phyloP scores from a whole-genome alignment of 2,329 filamentous ascomycete species.

The Raffaelea albimanens region DNA sequence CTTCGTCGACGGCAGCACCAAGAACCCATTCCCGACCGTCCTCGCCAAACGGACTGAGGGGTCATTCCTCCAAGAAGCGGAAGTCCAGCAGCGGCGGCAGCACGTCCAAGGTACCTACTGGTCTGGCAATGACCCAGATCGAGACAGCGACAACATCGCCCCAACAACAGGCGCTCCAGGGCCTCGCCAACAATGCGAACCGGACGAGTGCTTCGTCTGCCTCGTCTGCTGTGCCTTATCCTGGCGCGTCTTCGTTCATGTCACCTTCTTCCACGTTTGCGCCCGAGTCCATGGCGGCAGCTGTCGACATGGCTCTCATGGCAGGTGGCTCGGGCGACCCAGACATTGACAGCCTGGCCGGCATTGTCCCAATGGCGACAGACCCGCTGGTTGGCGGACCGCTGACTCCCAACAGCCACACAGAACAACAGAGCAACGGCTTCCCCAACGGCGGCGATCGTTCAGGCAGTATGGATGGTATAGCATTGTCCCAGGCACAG shows the following conservation, averaged over 20 bases:
- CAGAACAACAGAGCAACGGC: constrained; percentile 36
- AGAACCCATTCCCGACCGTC: constrained; percentile 62
- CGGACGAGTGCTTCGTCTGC: constrained; percentile 21
- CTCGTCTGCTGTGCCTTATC: constrained; percentile 43
- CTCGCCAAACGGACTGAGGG: constrained; percentile 57
- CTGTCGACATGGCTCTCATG: constrained; percentile 14
- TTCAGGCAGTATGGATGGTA: constrained; percentile 55
- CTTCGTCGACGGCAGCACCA: constrained; percentile 34
- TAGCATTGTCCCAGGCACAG: constrained; percentile 43
- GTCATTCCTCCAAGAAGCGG: constrained; percentile 67
- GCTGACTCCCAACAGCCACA: constrained; percentile 57
- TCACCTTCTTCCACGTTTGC: constrained; percentile 20
- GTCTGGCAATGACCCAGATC: constrained; percentile 72
- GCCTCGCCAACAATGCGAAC: constrained; percentile 16
- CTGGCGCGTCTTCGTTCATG: constrained; percentile 31
- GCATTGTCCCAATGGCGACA: constrained; percentile 10
- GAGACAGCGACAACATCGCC: constrained; percentile 52
- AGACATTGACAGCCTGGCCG: constrained; percentile 13
- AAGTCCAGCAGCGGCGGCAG: constrained; percentile 56
- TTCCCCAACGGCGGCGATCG: constrained; percentile 48
- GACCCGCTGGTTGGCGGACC: constrained; percentile 34
- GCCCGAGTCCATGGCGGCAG: constrained; percentile 13
- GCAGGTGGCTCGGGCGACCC: constrained; percentile 11
- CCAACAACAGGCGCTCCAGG: constrained; percentile 28
- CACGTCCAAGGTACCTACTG: constrained; percentile 59